Evolutionary conservation across 2,329 filamentous ascomycete genomes (phyloP), one percentile per base, ranked within the genome.

Genomic region (Trichophyton mentagrophytes): DNA sequence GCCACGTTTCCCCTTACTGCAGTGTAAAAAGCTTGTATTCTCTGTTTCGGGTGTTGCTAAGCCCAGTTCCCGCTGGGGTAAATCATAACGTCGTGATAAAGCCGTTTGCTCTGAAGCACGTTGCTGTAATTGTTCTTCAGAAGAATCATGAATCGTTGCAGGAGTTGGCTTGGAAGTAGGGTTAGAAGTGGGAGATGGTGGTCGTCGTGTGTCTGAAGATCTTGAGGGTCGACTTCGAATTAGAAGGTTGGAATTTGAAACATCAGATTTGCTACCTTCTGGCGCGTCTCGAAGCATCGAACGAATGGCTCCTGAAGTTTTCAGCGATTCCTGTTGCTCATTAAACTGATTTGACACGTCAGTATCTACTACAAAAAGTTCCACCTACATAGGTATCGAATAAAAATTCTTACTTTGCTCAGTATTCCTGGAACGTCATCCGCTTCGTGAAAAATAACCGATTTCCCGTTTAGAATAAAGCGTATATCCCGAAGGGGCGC

Each of bases 401-500:
- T 30, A 25, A n/a, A 30, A 53, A 53, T 6, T 17, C 77, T 61
- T 76, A 83, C 81, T 76, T 82, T 77, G 65, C 78, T 75, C 36
- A 84, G 69, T 61, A 80, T 78, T 61, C 78, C 73, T 27, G 75
- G 71, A 20, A 81, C 75, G 67, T 84, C 77, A 59, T 86, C 82
- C 2, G 82, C 79, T 70, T 87, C 85, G 61, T 80, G 77, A 64
- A 87, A 86, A 40, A 80, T 76, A n/a, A 84, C 80, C 6, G 82
- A 76, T 61, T 79, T 77, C 51, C 84, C 82, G 56, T 83, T 82
- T 40, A 88, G 77, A 58, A 86, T 84, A 67, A 95, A 91, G 46
- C 82, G 85, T 70, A 97, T 87, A 61, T 85, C 85, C 64, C 85
- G 84, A 63, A 99, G 78, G 58, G 88, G 85, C 15, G 85, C 82